A percentile compares a stretch with the other conserved stretches of the same genome.
phyloP scores from a whole-genome alignment of 768 basidiomycete species.

The Agaricus bisporus region DNA sequence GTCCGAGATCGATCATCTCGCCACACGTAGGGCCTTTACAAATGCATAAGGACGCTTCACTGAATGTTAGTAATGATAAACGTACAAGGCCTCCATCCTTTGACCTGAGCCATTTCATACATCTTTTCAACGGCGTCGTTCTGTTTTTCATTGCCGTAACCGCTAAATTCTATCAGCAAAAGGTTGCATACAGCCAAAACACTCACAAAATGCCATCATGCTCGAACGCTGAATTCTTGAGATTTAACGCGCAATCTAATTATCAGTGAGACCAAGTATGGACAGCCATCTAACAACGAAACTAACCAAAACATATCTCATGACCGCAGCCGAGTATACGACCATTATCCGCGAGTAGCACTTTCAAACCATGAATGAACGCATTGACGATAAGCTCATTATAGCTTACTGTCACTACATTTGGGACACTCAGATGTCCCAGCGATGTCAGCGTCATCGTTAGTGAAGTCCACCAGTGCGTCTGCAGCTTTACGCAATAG shows the following conservation, averaged over 20 bases:
- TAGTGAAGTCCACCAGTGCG: constrained; percentile 34
- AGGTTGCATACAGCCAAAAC: not conserved
- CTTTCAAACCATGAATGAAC: not conserved
- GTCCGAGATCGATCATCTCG: constrained; percentile 50
- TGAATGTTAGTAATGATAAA: not conserved
- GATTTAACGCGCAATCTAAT: constrained; percentile 50
- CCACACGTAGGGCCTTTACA: constrained; percentile 60
- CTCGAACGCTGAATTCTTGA: constrained; percentile 43
- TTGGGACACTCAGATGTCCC: constrained; percentile 48
- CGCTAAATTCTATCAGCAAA: constrained; percentile 26
- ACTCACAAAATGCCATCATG: constrained; percentile 60
- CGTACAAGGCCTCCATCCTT: constrained; percentile 56
- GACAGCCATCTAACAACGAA: not conserved
- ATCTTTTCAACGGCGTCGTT: constrained; percentile 49
- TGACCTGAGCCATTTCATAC: constrained; percentile 50
- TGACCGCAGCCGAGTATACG: constrained; percentile 63
- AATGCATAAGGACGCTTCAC: not conserved
- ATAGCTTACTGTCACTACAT: constrained; percentile 54
- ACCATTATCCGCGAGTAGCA: constrained; percentile 31
- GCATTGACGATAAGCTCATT: not conserved
- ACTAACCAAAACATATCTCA: constrained; percentile 54
- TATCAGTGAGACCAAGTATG: not conserved
- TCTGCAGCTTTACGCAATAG: constrained; percentile 39
- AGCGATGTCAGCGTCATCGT: constrained; percentile 38
- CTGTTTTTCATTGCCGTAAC: constrained; percentile 48